Evolutionary conservation across 163 green algal genomes (phyloP).

Genomic region (Botryococcus braunii): DNA sequence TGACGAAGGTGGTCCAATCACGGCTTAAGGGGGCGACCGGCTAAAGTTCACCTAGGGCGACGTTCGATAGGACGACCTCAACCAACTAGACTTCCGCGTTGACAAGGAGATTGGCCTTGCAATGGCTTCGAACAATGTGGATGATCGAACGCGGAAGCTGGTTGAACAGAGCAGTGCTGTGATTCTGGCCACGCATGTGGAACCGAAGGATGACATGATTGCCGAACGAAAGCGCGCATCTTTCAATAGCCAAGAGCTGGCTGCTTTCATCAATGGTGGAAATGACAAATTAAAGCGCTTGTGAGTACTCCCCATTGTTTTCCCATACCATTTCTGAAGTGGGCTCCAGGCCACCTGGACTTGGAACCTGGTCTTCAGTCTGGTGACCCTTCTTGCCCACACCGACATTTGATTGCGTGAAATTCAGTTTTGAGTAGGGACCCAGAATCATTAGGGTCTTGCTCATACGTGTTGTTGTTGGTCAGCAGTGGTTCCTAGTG

Average conservation of each 20-base stretch:
- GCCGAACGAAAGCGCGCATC: slow-evolving; percentile 48
- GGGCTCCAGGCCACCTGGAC: no score
- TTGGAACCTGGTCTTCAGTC: neutral
- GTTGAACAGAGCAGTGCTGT: slow-evolving; percentile 33
- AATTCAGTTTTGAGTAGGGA: neutral
- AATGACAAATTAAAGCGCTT: slow-evolving; percentile 54
- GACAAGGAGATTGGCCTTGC: no score
- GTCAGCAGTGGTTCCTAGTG: neutral
- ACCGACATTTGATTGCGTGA: neutral
- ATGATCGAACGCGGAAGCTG: slow-evolving; percentile 34
- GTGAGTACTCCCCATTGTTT: slow-evolving; percentile 21
- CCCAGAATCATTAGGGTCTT: neutral
- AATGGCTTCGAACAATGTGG: no score
- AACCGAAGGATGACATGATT: slow-evolving; percentile 60
- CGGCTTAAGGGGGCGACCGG: no score
- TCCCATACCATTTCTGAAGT: no score
- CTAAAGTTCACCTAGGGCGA: no score
- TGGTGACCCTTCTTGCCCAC: neutral
- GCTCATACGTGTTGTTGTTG: neutral
- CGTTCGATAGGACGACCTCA: no score
- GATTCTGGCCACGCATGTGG: slow-evolving; percentile 34
- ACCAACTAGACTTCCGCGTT: no score
- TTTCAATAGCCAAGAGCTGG: slow-evolving; percentile 56
- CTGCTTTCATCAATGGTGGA: slow-evolving; percentile 57
- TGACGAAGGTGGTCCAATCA: no score